Evolutionary conservation across 2,329 filamentous ascomycete genomes (phyloP).

Genomic region (Sphaerulina musiva): DNA sequence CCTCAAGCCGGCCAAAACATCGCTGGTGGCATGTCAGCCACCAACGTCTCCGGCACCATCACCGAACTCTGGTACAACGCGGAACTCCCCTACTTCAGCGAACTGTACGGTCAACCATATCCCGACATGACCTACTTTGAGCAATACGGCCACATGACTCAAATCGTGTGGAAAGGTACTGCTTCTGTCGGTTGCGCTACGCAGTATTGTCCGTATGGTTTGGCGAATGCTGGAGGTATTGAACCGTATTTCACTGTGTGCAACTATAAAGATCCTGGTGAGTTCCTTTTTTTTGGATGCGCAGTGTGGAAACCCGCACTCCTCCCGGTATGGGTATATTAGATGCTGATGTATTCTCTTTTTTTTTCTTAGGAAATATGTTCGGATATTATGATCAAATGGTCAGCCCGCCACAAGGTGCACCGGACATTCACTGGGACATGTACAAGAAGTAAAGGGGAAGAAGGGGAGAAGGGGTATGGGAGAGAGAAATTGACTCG

Average conservation of each 20-base stretch:
- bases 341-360: not conserved
- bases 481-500: not conserved
- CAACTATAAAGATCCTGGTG: slow-evolving; percentile 74
- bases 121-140: slow-evolving; percentile 58
- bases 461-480: not conserved
- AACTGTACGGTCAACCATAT: slow-evolving; percentile 51
- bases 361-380: slow-evolving; percentile 12
- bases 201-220: slow-evolving; percentile 50
- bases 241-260: slow-evolving; percentile 69
- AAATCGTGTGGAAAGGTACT: slow-evolving; percentile 64
- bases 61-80: slow-evolving; percentile 84
- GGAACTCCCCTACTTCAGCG: slow-evolving; percentile 55
- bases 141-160: slow-evolving; percentile 66
- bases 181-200: slow-evolving; percentile 59
- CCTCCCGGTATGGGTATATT: too few relatives aligned
- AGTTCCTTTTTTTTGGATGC: slow-evolving; percentile 27
- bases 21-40: slow-evolving; percentile 55
- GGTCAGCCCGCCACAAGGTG: slow-evolving; percentile 3
- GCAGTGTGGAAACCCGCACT: not conserved
- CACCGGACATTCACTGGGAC: slow-evolving; percentile 2
- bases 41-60: slow-evolving; percentile 59
- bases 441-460: not conserved
- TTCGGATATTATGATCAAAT: not conserved
- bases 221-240: slow-evolving; percentile 38
- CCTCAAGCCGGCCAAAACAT: slow-evolving; percentile 70